Evolutionary conservation across 441 rosid species (phyloP).

Genomic region (Isatis lusitanica): DNA sequence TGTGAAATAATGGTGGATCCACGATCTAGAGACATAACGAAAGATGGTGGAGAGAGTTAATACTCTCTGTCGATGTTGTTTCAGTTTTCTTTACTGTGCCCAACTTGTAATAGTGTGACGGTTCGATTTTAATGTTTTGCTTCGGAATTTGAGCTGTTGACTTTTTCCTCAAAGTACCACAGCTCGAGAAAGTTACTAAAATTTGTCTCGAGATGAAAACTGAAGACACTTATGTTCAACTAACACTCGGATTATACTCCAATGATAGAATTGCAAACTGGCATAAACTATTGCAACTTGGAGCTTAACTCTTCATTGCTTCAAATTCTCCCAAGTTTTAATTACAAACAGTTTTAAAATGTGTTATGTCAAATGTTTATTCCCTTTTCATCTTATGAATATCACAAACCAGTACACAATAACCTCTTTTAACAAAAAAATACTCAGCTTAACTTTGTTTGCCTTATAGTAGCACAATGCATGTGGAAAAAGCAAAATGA

Average conservation of each 20-base stretch:
- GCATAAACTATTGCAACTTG: background rate
- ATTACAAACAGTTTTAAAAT: background rate
- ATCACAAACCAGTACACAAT: background rate
- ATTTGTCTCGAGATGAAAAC: slow-evolving; percentile 19
- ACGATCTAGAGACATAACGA: slow-evolving; percentile 1
- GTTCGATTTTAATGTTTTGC: slow-evolving; percentile 35
- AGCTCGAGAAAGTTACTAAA: slow-evolving; percentile 20
- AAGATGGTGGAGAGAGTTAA: slow-evolving; percentile 30
- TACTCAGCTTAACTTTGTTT: slow-evolving; percentile 8
- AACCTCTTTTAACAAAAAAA: background rate
- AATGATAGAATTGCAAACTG: background rate
- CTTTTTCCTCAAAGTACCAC: background rate
- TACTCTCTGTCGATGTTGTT: slow-evolving; percentile 28
- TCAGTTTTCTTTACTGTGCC: slow-evolving; percentile 6
- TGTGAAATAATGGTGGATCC: slow-evolving; percentile 31
- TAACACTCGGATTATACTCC: background rate
- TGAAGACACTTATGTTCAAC: background rate
- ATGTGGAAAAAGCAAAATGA: slow-evolving; percentile 13
- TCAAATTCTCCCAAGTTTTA: background rate
- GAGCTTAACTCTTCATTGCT: background rate
- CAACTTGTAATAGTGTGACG: slow-evolving; percentile 19
- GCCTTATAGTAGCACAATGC: slow-evolving; percentile 8
- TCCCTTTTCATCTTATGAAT: background rate
- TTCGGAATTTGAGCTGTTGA: slow-evolving; percentile 29
- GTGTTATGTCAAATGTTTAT: background rate